Evolutionary conservation across 2,329 filamentous ascomycete genomes (phyloP).

Genomic region (Ophiocordyceps camponoti-saundersi): DNA sequence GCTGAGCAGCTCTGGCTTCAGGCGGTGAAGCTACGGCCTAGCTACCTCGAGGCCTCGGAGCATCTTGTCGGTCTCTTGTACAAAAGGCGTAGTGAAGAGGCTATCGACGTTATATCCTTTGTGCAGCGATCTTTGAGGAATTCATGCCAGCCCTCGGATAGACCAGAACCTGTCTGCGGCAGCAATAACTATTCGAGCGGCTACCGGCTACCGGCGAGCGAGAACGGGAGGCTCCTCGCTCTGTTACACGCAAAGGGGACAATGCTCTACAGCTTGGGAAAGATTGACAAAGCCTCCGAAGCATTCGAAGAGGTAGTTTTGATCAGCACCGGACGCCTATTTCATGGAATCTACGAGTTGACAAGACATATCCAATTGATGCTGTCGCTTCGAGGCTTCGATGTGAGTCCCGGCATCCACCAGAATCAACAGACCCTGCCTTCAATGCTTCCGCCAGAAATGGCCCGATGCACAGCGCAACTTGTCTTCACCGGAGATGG

Average conservation of each 20-base stretch:
- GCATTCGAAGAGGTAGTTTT: slow-evolving; percentile 92
- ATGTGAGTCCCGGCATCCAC: slow-evolving; percentile 2
- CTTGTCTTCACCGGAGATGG: slow-evolving; percentile 65
- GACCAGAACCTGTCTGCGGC: not conserved
- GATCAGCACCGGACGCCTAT: slow-evolving; percentile 60
- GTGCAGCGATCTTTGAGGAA: slow-evolving; percentile 52
- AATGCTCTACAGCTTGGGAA: slow-evolving; percentile 81
- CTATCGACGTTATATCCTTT: slow-evolving; percentile 71
- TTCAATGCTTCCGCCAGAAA: slow-evolving; percentile 66
- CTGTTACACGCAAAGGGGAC: slow-evolving; percentile 97
- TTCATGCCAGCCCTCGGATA: not conserved
- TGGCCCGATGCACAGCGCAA: slow-evolving; percentile 65
- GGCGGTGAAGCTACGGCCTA: slow-evolving; percentile 69
- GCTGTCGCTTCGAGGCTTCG: slow-evolving; percentile 26
- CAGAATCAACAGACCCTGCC: slow-evolving; percentile 22
- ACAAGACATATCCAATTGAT: slow-evolving; percentile 63
- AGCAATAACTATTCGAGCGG: slow-evolving; percentile 29
- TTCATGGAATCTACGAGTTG: slow-evolving; percentile 57
- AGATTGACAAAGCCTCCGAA: slow-evolving; percentile 62
- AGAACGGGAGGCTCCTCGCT: slow-evolving; percentile 87
- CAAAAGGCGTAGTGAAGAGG: slow-evolving; percentile 66
- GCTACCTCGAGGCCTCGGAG: slow-evolving; percentile 88
- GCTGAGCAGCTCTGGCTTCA: slow-evolving; percentile 74
- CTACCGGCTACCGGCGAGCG: slow-evolving; percentile 66
- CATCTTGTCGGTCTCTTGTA: slow-evolving; percentile 83